phyloP scores from a whole-genome alignment of 2,329 filamentous ascomycete species.

The Aureobasidium sp. region DNA sequence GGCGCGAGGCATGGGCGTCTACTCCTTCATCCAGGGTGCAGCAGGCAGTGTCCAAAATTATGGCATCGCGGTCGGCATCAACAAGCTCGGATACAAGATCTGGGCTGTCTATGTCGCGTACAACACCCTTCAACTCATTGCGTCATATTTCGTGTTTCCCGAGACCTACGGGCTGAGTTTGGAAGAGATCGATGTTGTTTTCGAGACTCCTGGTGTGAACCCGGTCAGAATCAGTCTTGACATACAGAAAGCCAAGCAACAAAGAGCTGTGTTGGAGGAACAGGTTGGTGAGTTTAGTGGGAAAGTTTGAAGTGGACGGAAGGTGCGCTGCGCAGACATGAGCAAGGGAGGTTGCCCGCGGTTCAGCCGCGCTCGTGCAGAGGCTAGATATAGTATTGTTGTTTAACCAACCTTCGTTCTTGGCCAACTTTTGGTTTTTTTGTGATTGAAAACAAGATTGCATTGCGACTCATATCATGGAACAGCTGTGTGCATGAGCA shows the following conservation, averaged over 20 bases:
- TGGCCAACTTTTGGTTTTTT: no score
- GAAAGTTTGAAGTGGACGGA: not conserved
- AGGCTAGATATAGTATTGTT: not conserved
- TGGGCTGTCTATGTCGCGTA: slow-evolving; percentile 47
- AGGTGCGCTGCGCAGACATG: not conserved
- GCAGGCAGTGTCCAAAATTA: slow-evolving; percentile 40
- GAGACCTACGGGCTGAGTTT: slow-evolving; percentile 45
- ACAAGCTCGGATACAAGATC: slow-evolving; percentile 45
- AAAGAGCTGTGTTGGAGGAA: slow-evolving; percentile 16
- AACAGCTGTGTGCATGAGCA: no score
- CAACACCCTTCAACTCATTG: slow-evolving; percentile 41
- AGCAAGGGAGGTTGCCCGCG: not conserved
- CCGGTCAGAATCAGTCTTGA: slow-evolving; percentile 40
- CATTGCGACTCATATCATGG: no score
- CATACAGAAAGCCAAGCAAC: slow-evolving; percentile 26
- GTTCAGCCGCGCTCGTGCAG: not conserved
- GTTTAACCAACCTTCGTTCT: no score
- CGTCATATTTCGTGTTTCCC: slow-evolving; percentile 47
- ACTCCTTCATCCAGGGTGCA: slow-evolving; percentile 39
- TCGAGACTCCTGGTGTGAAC: slow-evolving; percentile 40
- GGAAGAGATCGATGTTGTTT: slow-evolving; percentile 54
- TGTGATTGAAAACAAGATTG: no score
- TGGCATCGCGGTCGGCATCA: slow-evolving; percentile 43
- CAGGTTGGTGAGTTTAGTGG: not conserved
- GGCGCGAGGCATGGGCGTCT: slow-evolving; percentile 26